Conservation (phyloP, 2,329 filamentous ascomycete genomes). For the Intubia oerlemansii region DNA sequence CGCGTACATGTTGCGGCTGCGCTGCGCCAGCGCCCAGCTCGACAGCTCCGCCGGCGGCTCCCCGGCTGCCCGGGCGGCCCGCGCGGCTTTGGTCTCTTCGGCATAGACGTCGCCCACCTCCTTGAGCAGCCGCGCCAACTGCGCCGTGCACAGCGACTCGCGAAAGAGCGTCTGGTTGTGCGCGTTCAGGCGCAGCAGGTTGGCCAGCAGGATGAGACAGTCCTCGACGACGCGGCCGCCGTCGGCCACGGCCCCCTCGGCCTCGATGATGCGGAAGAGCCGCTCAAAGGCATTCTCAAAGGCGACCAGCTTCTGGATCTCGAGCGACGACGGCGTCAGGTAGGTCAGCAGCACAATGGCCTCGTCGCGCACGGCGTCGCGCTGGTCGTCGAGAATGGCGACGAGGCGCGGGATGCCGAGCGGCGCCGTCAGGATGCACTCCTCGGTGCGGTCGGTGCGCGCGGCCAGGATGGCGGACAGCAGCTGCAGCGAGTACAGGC, state of each 20-base stretch:
- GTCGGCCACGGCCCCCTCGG: slow-evolving; percentile 61
- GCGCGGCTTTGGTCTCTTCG: too few relatives aligned
- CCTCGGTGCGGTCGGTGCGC: slow-evolving; percentile 76
- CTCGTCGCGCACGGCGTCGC: slow-evolving; percentile 78
- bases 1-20: slow-evolving; percentile 82
- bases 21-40: slow-evolving; percentile 54
- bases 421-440: slow-evolving; percentile 79
- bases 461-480: slow-evolving; percentile 70
- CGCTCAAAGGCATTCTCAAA: slow-evolving; percentile 88
- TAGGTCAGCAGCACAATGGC: slow-evolving; percentile 72
- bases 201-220: slow-evolving; percentile 75
- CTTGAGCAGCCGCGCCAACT: slow-evolving; percentile 47
- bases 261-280: slow-evolving; percentile 60
- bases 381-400: slow-evolving; percentile 58
- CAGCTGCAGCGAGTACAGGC: slow-evolving; percentile 77
- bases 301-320: slow-evolving; percentile 86
- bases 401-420: slow-evolving; percentile 76
- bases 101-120: slow-evolving; percentile 16
- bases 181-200: slow-evolving; percentile 65
- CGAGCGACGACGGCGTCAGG: slow-evolving; percentile 65
- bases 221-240: slow-evolving; percentile 83
- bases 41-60: slow-evolving; percentile 41
- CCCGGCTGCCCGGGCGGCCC: too few relatives aligned
- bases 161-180: slow-evolving; percentile 90
- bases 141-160: slow-evolving; percentile 65